Percentiles rank a stretch among this genome's conserved stretches.
These are phyloP conservation scores for Aureobasidium sp. DNA, from an alignment of 2,329 filamentous ascomycete genomes.

Conservation along the genomic window DNA sequence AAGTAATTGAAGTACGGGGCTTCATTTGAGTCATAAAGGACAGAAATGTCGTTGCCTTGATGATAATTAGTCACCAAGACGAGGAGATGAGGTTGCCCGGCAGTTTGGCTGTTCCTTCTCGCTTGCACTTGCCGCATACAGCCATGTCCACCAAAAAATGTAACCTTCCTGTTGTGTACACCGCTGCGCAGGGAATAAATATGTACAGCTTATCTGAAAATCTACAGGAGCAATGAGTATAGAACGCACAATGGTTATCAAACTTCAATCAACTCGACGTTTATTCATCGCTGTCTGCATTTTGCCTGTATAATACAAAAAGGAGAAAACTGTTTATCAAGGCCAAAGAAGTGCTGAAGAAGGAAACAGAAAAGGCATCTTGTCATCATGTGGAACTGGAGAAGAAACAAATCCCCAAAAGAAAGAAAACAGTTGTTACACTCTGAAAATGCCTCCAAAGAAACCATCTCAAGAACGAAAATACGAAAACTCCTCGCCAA, in stretches of 20 bases:
- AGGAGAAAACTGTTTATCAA: not conserved
- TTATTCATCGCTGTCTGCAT: not conserved
- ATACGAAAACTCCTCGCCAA: constrained; percentile 10
- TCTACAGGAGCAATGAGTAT: not conserved
- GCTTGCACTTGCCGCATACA: constrained; percentile 3
- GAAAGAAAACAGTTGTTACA: not conserved
- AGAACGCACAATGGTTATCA: not conserved
- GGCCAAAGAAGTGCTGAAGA: not conserved
- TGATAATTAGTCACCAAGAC: not conserved
- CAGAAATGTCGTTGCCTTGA: not conserved
- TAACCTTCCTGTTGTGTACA: constrained; percentile 3
- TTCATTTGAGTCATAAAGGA: not conserved
- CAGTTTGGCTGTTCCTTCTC: not conserved
- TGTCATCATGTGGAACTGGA: not conserved
- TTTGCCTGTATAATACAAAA: constrained; percentile 8
- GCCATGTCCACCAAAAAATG: not conserved
- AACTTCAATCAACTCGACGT: not conserved
- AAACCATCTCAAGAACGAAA: not conserved
- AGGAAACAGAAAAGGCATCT: not conserved
- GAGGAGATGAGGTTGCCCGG: not conserved
- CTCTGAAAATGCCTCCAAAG: not conserved
- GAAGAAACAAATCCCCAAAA: not conserved
- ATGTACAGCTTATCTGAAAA: not conserved
- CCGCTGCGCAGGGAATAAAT: not conserved
- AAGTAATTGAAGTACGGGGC: not conserved